Evolutionary conservation across 192 early-diverging fungal species (phyloP), one percentile per base, ranked within the genome.

Genomic region (Paraglomus brasilianum): DNA sequence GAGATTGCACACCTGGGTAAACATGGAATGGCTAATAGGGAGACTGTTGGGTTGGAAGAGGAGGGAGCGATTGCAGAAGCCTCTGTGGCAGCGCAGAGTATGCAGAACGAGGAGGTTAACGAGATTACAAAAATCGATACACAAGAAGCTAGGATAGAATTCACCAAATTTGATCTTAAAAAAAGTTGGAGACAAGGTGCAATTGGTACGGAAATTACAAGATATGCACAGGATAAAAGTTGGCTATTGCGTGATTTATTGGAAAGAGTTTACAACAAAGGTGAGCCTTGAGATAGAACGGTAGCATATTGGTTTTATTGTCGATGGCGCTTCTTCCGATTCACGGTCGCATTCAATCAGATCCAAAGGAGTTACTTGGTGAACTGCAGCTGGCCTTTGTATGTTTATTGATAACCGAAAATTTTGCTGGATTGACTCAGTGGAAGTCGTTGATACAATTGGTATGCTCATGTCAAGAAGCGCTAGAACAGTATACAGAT

Each of bases 181-280:
- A 82, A 83, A 38, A 97, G 95, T 40, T 96, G 92, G 69, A 89
- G 91, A 0, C 45, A 75, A 8, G 84, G 85, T n/a, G 90, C 92
- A 5, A 74, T 84, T 0, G 87, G 86, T 0, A 74, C 78, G 21
- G 81, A 91, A 47, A 69, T 91, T 1, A 92, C 90, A 45, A 82
- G 82, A 58, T 95, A 92, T 80, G 92, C 89, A 74, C 69, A 86
- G 36, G 97, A 99, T 82, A 96, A 96, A 75, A 89, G 88, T 41
- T 97, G 90, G 87, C 82, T 97, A 36, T 75, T 94, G 48, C 57
- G 63, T 5, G 53, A 87, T 17, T 48, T 92, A 1, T 72, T 92
- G 38, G 70, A 62, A 8, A 56, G 68, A 8, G 65, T 69, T 1
- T 87, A 81, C 67, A 66, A 74, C 47, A 75, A 80, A 50, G 78